Evolutionary conservation across 192 early-diverging fungal species (phyloP).

Genomic region (Backusella luteola): DNA sequence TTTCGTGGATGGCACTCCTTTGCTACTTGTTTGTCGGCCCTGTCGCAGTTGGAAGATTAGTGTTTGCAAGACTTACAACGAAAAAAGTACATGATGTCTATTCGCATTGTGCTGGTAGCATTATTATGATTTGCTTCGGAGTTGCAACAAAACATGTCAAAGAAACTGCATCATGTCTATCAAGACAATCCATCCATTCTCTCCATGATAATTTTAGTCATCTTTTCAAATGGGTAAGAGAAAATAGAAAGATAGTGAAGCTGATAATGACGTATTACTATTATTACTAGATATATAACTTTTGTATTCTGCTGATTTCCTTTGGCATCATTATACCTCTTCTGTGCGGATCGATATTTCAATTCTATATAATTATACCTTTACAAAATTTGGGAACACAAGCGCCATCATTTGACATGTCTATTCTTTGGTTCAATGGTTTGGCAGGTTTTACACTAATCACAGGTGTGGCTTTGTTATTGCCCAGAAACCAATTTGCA

Average conservation of each 20-base stretch:
- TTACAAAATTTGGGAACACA: not conserved
- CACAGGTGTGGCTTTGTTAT: not conserved
- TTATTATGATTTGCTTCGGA: not conserved
- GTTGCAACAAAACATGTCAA: not conserved
- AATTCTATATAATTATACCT: slow-evolving; percentile 9
- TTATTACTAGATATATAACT: not conserved
- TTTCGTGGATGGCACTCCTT: slow-evolving; percentile 5
- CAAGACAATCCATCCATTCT: not conserved
- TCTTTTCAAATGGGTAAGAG: not conserved
- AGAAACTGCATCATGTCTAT: not conserved
- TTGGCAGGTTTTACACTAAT: not conserved
- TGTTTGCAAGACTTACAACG: not conserved
- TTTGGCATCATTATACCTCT: not conserved
- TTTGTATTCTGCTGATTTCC: not conserved
- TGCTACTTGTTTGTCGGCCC: not conserved
- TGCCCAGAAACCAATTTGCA: not conserved
- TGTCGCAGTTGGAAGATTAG: not conserved
- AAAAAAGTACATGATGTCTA: slow-evolving; percentile 6
- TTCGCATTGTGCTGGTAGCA: not conserved
- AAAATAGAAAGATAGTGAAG: not conserved
- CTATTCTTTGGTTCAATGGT: not conserved
- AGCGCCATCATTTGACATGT: not conserved
- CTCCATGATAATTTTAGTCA: not conserved
- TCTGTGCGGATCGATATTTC: not conserved
- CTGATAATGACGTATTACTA: not conserved